Evolutionary conservation across 2,329 filamentous ascomycete species (phyloP).

Genomic region (Biscogniauxia mediterranea): DNA sequence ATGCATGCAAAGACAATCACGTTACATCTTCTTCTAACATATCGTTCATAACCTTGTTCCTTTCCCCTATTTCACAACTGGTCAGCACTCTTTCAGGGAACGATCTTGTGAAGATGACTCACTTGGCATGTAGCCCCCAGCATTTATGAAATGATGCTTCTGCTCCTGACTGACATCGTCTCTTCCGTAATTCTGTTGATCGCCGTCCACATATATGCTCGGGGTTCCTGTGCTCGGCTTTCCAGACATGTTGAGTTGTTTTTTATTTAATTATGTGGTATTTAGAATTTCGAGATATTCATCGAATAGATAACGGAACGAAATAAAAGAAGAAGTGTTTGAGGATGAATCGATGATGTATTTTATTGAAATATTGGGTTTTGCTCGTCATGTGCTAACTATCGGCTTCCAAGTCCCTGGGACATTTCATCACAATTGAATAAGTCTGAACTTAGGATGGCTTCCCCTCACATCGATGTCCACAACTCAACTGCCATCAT

Average conservation of each 20-base stretch:
- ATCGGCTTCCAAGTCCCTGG: no score
- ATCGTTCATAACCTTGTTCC: constrained; percentile 23
- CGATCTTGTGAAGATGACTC: constrained; percentile 6
- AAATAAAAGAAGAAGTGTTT: no score
- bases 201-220: constrained; percentile 18
- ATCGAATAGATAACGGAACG: neutral
- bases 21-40: constrained; percentile 25
- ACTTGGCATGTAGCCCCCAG: constrained; percentile 25
- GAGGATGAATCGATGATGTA: no score
- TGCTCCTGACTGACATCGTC: constrained; percentile 19
- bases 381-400: no score
- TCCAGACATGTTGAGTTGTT: constrained; percentile 1
- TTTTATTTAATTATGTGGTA: neutral
- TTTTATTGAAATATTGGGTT: no score
- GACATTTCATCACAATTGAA: no score
- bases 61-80: constrained; percentile 16
- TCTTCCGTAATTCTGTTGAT: constrained; percentile 24
- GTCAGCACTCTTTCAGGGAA: neutral
- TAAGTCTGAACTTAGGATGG: no score
- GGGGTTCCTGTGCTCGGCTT: constrained; percentile 12
- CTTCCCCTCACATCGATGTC: no score
- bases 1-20: no score
- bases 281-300: no score
- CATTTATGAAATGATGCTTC: constrained; percentile 23
- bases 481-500: no score